phyloP scores from a whole-genome alignment of 306 rosid species.

The Arachis hypogaea region DNA sequence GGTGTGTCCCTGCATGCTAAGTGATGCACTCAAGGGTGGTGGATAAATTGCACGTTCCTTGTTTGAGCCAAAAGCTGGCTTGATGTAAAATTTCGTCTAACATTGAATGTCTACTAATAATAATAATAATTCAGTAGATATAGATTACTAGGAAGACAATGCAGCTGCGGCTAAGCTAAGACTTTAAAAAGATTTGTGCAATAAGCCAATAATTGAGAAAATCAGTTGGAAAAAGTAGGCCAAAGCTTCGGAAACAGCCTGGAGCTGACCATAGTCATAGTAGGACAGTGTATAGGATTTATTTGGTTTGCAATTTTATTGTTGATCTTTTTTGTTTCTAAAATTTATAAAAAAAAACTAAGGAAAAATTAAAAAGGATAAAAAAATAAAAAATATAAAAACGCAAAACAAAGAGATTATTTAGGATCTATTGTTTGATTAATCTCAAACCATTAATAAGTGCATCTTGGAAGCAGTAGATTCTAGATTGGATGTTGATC shows the following conservation, averaged over 20 bases:
- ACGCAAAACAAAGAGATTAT: no score
- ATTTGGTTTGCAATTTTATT: no score
- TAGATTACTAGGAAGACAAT: not conserved
- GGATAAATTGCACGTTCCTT: conserved; percentile 17
- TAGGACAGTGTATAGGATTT: not conserved
- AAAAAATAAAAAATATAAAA: no score
- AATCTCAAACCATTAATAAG: not conserved
- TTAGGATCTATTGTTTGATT: not conserved
- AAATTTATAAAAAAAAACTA: no score
- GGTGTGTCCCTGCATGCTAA: conserved; percentile 7
- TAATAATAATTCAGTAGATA: not conserved
- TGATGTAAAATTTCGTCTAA: conserved; percentile 1
- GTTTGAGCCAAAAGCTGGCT: conserved; percentile 3
- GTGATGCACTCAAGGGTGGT: not conserved
- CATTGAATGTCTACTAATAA: not conserved
- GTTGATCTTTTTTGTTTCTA: no score
- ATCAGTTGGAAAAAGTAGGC: not conserved
- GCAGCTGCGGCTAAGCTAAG: not conserved
- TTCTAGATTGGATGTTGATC: not conserved
- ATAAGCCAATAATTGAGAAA: conserved; percentile 25
- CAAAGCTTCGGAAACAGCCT: conserved; percentile 23
- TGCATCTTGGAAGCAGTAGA: not conserved
- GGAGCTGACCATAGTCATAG: conserved; percentile 6
- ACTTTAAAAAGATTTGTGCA: conserved; percentile 2
- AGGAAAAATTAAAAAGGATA: no score